A percentile compares a stretch with the other conserved stretches of the same genome.
These are phyloP conservation scores for Alternaria metachromatica DNA, from an alignment of 2,329 filamentous ascomycete species.

Conservation along the genomic window DNA sequence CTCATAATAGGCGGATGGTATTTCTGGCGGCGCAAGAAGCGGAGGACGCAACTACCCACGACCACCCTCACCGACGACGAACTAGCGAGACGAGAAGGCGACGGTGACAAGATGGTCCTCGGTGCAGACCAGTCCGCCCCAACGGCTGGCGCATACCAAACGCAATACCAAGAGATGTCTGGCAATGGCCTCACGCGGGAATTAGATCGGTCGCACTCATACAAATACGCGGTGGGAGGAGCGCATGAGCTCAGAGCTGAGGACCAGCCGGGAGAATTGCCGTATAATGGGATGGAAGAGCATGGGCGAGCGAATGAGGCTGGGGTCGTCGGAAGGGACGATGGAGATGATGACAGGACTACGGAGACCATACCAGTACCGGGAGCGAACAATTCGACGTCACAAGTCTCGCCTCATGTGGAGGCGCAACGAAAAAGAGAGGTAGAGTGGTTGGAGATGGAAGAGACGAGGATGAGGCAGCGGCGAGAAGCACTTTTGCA, in stretches of 20 bases:
- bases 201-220: neutral
- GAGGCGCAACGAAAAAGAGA: slow-evolving; percentile 10
- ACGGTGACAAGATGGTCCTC: neutral
- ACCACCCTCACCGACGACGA: neutral
- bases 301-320: neutral
- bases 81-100: neutral
- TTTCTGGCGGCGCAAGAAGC: neutral
- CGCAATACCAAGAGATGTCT: neutral
- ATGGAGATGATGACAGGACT: neutral
- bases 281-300: neutral
- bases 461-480: slow-evolving; percentile 13
- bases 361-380: neutral
- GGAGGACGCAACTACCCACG: neutral
- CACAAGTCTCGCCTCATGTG: neutral
- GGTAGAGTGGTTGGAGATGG: slow-evolving; percentile 14
- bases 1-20: neutral
- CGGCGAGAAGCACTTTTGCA: neutral
- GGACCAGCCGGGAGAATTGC: neutral
- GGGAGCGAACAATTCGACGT: neutral
- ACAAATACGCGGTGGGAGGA: fast-evolving
- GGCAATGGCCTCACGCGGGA: neutral
- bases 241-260: neutral
- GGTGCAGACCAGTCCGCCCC: fast-evolving
- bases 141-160: neutral
- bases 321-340: neutral